phyloP scores from a whole-genome alignment of 352 stramenopile genomes.

The Phytophthora kernoviae region DNA sequence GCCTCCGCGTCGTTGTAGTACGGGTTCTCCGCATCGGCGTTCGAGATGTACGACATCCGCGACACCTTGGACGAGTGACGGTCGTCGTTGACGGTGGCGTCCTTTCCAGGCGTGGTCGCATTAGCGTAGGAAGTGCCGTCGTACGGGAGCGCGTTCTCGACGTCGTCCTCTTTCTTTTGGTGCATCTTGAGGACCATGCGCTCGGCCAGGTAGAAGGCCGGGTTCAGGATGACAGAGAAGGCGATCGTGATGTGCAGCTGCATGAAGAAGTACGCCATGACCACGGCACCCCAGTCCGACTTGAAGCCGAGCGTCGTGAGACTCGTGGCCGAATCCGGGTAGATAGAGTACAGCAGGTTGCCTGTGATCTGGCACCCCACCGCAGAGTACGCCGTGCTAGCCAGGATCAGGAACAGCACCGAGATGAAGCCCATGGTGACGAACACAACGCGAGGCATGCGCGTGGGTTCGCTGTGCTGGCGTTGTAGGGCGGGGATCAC shows the following conservation, averaged over 20 bases:
- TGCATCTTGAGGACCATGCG: slow-evolving; percentile 41
- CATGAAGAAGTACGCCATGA: no score
- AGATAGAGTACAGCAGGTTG: slow-evolving; percentile 62
- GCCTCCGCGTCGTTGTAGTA: slow-evolving; percentile 25
- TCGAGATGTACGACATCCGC: slow-evolving; percentile 47
- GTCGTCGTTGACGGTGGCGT: slow-evolving; percentile 17
- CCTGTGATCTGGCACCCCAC: slow-evolving; percentile 59
- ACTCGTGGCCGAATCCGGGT: slow-evolving; percentile 26
- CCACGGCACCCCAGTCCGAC: slow-evolving; percentile 32
- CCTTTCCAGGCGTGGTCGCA: slow-evolving; percentile 19
- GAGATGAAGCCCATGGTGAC: slow-evolving; percentile 43
- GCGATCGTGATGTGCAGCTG: slow-evolving; percentile 38
- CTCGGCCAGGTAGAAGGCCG: slow-evolving; percentile 43
- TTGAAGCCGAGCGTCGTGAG: slow-evolving; percentile 44
- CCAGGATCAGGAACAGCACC: slow-evolving; percentile 36
- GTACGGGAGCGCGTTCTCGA: slow-evolving; percentile 28
- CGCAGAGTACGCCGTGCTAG: slow-evolving; percentile 42
- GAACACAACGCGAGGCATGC: slow-evolving; percentile 33
- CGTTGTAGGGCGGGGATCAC: slow-evolving; percentile 23
- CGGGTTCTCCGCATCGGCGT: slow-evolving; percentile 37
- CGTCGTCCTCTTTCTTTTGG: slow-evolving; percentile 38
- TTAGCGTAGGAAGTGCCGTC: slow-evolving; percentile 19
- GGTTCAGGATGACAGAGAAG: slow-evolving; percentile 42
- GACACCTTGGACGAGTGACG: slow-evolving; percentile 42
- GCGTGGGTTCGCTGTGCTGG: slow-evolving; percentile 26